Evolutionary conservation across 2,329 filamentous ascomycete genomes (phyloP).

Genomic region (Cucurbitaria berberidis): DNA sequence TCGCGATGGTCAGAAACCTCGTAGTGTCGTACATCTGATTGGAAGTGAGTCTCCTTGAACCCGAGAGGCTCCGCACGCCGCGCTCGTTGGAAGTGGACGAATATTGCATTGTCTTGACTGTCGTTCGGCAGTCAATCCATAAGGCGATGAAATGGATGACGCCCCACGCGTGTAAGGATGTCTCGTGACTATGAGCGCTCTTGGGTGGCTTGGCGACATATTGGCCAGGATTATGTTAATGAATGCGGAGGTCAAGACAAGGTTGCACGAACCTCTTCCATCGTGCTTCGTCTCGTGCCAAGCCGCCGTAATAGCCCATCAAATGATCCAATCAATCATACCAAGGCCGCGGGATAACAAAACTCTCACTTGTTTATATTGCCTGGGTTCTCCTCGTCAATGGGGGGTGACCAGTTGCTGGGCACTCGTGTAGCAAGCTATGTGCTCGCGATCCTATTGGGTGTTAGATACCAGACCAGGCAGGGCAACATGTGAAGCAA

Average conservation of each 20-base stretch:
- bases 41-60: background rate
- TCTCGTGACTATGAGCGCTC: background rate
- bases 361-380: slow-evolving; percentile 13
- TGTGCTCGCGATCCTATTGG: slow-evolving; percentile 1
- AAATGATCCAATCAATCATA: too few species aligned
- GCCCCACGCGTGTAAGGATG: slow-evolving; percentile 7
- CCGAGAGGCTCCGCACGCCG: background rate
- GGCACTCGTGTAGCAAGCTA: background rate
- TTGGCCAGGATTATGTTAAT: slow-evolving; percentile 4
- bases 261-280: slow-evolving; percentile 20
- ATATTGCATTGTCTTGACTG: slow-evolving; percentile 10
- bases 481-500: background rate
- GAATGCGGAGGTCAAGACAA: slow-evolving; percentile 12
- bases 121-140: slow-evolving; percentile 14
- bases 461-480: background rate
- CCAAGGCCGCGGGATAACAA: too few species aligned
- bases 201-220: background rate
- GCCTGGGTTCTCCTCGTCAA: slow-evolving; percentile 2
- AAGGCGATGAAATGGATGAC: background rate
- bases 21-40: background rate
- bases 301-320: slow-evolving; percentile 21
- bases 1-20: background rate
- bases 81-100: background rate
- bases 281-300: slow-evolving; percentile 18
- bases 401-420: background rate